These are phyloP conservation scores for Crithidia mellificae DNA, from an alignment of 208 protist genomes.

Conservation along the genomic window DNA sequence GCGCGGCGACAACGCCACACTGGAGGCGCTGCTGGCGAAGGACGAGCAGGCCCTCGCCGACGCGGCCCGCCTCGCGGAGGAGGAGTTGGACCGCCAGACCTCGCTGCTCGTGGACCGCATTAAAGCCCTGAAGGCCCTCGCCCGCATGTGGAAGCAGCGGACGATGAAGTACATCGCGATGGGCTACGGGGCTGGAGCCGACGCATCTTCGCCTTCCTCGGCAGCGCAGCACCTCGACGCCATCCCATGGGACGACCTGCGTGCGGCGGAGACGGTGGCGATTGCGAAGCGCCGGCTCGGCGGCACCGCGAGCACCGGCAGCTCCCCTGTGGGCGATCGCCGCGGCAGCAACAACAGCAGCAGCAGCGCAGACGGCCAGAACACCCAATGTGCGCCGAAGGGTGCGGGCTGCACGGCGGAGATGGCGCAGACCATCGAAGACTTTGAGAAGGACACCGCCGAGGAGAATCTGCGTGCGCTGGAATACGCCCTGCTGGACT, in stretches of 20 bases:
- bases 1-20: constrained; percentile 39
- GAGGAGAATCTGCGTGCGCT: constrained; percentile 56
- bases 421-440: constrained; percentile 37
- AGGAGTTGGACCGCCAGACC: constrained; percentile 48
- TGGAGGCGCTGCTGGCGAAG: constrained; percentile 47
- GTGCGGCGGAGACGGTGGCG: constrained; percentile 42
- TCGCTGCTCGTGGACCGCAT: constrained; percentile 39
- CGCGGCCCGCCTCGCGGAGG: constrained; percentile 47
- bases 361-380: not conserved
- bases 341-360: not conserved
- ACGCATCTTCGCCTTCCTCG: too few relatives aligned
- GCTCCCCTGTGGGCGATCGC: not conserved
- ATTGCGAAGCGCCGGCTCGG: constrained; percentile 50
- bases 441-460: constrained; percentile 61
- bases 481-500: constrained; percentile 48
- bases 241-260: constrained; percentile 56
- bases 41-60: constrained; percentile 59
- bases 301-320: constrained; percentile 6
- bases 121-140: constrained; percentile 39
- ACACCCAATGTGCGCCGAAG: too few relatives aligned
- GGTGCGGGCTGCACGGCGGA: constrained; percentile 13
- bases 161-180: constrained; percentile 69
- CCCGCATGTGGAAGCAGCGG: constrained; percentile 74
- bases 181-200: constrained; percentile 38
- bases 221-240: constrained; percentile 21